A percentile compares a stretch with the other conserved stretches of the same genome.
phyloP scores from a whole-genome alignment of 176 grass and related monocot species.

The Avena atlantica region DNA sequence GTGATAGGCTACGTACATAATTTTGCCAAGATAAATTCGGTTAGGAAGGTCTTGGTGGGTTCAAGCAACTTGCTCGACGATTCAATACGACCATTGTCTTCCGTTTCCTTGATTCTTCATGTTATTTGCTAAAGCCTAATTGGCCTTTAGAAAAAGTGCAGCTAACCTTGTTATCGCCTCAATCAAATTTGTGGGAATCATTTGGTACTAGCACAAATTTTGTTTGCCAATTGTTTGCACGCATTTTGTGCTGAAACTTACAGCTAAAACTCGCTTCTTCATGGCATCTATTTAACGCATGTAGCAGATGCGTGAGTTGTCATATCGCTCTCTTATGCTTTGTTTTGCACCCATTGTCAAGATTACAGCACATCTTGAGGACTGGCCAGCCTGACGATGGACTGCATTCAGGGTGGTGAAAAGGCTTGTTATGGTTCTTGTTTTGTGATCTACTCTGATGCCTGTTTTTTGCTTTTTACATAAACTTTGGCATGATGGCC shows the following conservation, averaged over 20 bases:
- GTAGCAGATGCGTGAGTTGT: background rate
- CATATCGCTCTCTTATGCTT: background rate
- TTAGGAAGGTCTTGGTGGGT: conserved; percentile 36
- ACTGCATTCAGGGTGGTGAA: background rate
- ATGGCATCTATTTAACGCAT: background rate
- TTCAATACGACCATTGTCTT: background rate
- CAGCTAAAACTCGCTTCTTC: background rate
- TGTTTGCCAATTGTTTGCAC: background rate
- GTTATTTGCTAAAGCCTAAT: conserved; percentile 1
- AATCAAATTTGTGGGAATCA: conserved; percentile 3
- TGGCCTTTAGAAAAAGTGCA: background rate
- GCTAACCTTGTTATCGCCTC: background rate
- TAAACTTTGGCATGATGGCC: background rate
- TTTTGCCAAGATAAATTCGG: conserved; percentile 28
- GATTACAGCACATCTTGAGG: background rate
- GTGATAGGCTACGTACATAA: conserved; percentile 9
- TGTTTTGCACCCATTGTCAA: background rate
- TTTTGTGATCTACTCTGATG: background rate
- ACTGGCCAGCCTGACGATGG: background rate
- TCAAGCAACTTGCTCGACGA: conserved; percentile 28
- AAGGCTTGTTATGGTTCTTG: background rate
- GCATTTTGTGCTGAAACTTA: conserved; percentile 10
- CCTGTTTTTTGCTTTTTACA: background rate
- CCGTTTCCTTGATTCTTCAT: conserved; percentile 41
- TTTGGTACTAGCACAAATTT: background rate